Percentiles rank a stretch among this genome's conserved stretches.
Evolutionary conservation across 129 eudicot genomes (phyloP).

Genomic region (Artemisia annua): DNA sequence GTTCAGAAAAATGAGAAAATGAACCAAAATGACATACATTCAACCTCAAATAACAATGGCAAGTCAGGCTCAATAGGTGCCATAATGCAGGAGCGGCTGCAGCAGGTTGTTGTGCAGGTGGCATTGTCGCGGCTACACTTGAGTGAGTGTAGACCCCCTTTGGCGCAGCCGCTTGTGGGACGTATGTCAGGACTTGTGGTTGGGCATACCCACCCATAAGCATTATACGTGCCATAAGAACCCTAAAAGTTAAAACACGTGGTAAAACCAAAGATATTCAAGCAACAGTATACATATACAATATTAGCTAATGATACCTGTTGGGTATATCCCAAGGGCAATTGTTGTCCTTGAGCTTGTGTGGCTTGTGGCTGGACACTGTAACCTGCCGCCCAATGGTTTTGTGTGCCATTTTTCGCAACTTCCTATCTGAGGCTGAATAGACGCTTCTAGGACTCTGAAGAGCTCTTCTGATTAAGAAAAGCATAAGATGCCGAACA

Average conservation of each 20-base stretch:
- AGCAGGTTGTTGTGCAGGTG: constrained; percentile 44
- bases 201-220: constrained; percentile 66
- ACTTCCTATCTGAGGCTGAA: constrained; percentile 71
- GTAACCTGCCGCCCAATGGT: constrained; percentile 60
- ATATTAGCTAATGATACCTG: constrained; percentile 44
- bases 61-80: constrained; percentile 15
- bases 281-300: neutral
- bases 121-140: constrained; percentile 23
- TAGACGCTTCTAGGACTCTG: constrained; percentile 73
- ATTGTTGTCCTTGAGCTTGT: constrained; percentile 74
- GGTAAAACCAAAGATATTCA: neutral
- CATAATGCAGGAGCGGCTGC: constrained; percentile 50
- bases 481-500: constrained; percentile 65
- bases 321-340: constrained; percentile 69
- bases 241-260: constrained; percentile 32
- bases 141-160: constrained; percentile 62
- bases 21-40: neutral
- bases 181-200: constrained; percentile 26
- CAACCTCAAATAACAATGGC: neutral
- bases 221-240: constrained; percentile 33
- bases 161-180: constrained; percentile 18
- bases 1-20: neutral
- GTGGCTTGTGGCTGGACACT: constrained; percentile 64
- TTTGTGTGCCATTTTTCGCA: constrained; percentile 61
- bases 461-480: constrained; percentile 56